Evolutionary conservation across 805 yeast species (phyloP), one percentile per base, ranked within the genome.

Genomic region (Wickerhamomyces mucosus): DNA sequence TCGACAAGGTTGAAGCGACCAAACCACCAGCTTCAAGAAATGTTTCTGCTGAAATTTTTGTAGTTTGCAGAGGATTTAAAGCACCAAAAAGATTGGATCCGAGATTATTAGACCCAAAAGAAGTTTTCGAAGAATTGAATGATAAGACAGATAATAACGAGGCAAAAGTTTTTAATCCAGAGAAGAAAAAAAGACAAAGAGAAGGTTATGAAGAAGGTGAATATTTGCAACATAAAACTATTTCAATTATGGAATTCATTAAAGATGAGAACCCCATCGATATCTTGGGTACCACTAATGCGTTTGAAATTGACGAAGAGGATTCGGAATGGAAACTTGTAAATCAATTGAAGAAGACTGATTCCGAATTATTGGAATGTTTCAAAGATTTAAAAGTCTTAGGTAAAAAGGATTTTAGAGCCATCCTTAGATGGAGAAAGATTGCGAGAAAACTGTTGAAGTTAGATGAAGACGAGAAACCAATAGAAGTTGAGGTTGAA

Each of bases 21-120:
- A 92, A 92, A 53, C 99, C 99, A 7, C 97, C 99, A 7, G 88
- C 97, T 7, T 86, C 96, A 23, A 88, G 99, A 77, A 86, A 85
- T 58, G 99, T 92, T 21, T 89, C 97, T 53, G 99, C 99, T 3
- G 99, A 92, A 67, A 92, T 92, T 50, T 92, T 92, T 53, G 98
- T 92, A 28, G 96, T 88, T 22, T 92, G 99, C 61, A 78, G 78
- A 55, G 94, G 94, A 10, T 92, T 82, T 65, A 89, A 88, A 56
- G 96, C 97, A 11, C 98, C 99, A 29, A 84, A 88, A 56, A 85
- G 81, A 54, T 58, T 92, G 40, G 99, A 92, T 59, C 96, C 96
- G 29, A 73, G 94, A 49, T 65, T 92, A 35, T 64, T 92, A 38
- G 98, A 92, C 55, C 83, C 97, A 12, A 82, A 72, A 51, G 86